Conservation (phyloP, 2,329 filamentous ascomycete species). For the Incumbomyces delicatus region DNA sequence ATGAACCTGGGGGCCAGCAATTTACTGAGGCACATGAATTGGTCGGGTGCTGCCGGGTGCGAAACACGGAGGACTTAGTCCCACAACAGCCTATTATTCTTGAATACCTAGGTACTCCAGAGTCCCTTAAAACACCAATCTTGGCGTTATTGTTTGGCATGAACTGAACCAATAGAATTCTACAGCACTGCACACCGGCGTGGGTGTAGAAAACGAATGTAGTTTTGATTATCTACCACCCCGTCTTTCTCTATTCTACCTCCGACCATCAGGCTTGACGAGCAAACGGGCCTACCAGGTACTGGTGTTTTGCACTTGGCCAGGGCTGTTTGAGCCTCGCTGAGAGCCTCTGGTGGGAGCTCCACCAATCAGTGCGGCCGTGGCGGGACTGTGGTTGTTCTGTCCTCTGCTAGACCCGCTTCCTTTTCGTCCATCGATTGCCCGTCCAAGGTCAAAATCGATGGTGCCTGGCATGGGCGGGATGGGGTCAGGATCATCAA, state of each 20-base stretch:
- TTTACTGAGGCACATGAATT: not conserved
- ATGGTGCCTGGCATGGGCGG: slow-evolving; percentile 17
- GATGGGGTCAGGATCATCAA: slow-evolving; percentile 22
- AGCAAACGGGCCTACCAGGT: slow-evolving; percentile 10
- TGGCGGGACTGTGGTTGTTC: slow-evolving; percentile 21
- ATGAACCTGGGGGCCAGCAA: not conserved
- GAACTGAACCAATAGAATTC: too few relatives aligned
- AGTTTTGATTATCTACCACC: slow-evolving; percentile 5
- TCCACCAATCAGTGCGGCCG: slow-evolving; percentile 13
- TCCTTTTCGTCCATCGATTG: slow-evolving; percentile 17
- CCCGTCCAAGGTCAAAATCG: slow-evolving; percentile 13
- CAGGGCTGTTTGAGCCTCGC: slow-evolving; percentile 19
- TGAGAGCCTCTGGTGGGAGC: slow-evolving; percentile 15
- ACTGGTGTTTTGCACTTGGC: slow-evolving; percentile 14
- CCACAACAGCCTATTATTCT: too few relatives aligned
- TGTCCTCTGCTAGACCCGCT: slow-evolving; percentile 21
- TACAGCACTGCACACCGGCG: not conserved
- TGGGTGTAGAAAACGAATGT: slow-evolving; percentile 2
- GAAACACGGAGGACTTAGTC: not conserved
- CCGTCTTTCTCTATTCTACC: not conserved
- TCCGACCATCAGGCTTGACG: not conserved
- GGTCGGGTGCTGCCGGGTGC: not conserved
- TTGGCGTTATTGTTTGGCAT: too few relatives aligned
- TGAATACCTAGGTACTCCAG: too few relatives aligned
- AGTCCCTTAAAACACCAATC: too few relatives aligned